These are phyloP conservation scores for Penicillium hordei DNA, from an alignment of 2,329 filamentous ascomycete genomes.

Conservation along the genomic window DNA sequence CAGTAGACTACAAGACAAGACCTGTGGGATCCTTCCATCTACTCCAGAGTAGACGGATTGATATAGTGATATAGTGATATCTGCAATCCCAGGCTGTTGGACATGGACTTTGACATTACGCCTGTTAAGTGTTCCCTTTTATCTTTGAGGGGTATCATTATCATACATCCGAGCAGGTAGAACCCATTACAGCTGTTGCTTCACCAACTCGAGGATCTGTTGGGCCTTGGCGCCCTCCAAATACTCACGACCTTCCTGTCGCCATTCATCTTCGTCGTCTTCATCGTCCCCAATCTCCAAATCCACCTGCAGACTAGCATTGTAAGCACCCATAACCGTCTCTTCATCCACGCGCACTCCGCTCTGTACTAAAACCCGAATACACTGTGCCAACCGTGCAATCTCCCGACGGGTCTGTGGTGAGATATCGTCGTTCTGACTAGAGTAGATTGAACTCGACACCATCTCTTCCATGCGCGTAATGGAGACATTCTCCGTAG, in stretches of 20 bases:
- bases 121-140: conserved; percentile 1
- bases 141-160: conserved; percentile 14
- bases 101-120: conserved; percentile 1
- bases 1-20: background rate
- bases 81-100: background rate
- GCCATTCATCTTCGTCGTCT: conserved; percentile 32
- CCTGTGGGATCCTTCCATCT: background rate
- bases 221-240: conserved; percentile 42
- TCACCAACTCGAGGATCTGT: conserved; percentile 38
- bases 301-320: conserved; percentile 71
- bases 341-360: conserved; percentile 87
- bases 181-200: conserved; percentile 14
- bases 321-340: conserved; percentile 78
- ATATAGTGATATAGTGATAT: too few relatives aligned
- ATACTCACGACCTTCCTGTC: conserved; percentile 43
- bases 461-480: conserved; percentile 86
- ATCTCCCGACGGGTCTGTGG: conserved; percentile 82
- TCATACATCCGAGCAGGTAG: conserved; percentile 7
- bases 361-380: conserved; percentile 77
- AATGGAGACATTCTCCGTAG: conserved; percentile 61
- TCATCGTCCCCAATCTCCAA: conserved; percentile 44
- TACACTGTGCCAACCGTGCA: conserved; percentile 74
- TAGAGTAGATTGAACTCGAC: conserved; percentile 84
- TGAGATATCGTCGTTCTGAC: conserved; percentile 85
- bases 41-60: background rate